Base-by-base conservation (phyloP, 495 filamentous ascomycete genomes). In the Xylaria grammica region DNA sequence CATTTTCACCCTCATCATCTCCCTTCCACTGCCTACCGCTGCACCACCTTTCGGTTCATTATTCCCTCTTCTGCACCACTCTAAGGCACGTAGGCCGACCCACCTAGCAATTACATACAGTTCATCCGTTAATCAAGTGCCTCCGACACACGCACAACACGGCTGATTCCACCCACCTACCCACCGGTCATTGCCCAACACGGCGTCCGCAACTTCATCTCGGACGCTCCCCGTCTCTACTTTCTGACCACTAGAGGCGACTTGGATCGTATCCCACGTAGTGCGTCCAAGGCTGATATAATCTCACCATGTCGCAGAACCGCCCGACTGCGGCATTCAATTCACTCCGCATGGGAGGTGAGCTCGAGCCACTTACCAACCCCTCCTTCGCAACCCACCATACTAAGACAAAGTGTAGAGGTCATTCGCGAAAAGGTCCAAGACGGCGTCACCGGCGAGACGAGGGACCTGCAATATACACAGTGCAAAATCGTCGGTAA, bases 401-500 rank as follows among this genome's bases (percentile, higher is more conserved):
- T 51, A 52, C 72, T 74, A 32, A 74, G 27, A 50, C 60, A 62
- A 19, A 27, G 63, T 65, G 56, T 77, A 99, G 95, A 99, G 84
- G 91, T 98, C 60, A 93, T 99, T 71, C 92, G 94, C 70, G 95
- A 99, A 81, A 98, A 96, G 82, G 95, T 99, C 66, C 95, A 99
- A 80, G 95, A 99, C 86, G 95, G 95, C 71, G 81, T 96, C 69
- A 98, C 95, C 1, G 95, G 95, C 54, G 96, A 99, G 74, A 93
- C 91, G 63, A 90, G 90, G 76, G 95, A 99, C 72, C 90, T 99
- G 80, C 92, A 95, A 74, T 99, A 99, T 73, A 98, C 95, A 46
- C 95, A 99, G 76, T 99, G 95, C 82, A 99, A 99, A 82, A 98
- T 99, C 67, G 95, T 99, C n/a, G 95, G 95, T 70, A 99, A 99